Conservation (phyloP, 2,329 filamentous ascomycete species). For the Trichocomaceae sp. region DNA sequence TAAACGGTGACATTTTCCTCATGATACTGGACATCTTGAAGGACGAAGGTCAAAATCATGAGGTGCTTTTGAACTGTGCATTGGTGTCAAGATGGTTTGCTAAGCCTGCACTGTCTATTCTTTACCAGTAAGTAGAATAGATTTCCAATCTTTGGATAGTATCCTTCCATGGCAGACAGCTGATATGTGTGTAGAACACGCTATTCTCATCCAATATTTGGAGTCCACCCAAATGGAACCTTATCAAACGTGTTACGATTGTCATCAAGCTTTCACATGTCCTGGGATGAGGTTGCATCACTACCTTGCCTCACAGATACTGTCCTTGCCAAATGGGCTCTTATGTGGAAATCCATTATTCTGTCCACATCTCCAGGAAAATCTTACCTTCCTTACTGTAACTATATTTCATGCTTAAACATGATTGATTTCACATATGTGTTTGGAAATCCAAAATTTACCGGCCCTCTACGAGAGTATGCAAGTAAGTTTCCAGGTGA, state of each 20-base stretch:
- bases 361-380: constrained; percentile 53
- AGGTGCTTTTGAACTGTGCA: constrained; percentile 24
- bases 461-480: constrained; percentile 51
- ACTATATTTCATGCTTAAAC: constrained; percentile 59
- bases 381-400: constrained; percentile 63
- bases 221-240: constrained; percentile 35
- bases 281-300: background rate
- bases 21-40: constrained; percentile 23
- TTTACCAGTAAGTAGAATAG: constrained; percentile 21
- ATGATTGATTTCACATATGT: constrained; percentile 56
- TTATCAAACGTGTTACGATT: background rate
- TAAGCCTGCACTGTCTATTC: constrained; percentile 18
- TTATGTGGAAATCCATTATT: constrained; percentile 63
- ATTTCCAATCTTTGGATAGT: background rate
- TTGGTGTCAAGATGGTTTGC: constrained; percentile 21
- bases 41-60: constrained; percentile 20
- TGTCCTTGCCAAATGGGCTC: constrained; percentile 50
- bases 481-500: constrained; percentile 30
- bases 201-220: constrained; percentile 40
- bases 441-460: constrained; percentile 54
- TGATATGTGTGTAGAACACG: constrained; percentile 37
- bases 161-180: background rate
- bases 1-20: constrained; percentile 23
- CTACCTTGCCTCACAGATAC: background rate
- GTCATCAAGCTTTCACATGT: background rate